These are phyloP conservation scores for Ophiostoma sp. DNA, from an alignment of 2,329 filamentous ascomycete genomes.

Conservation along the genomic window DNA sequence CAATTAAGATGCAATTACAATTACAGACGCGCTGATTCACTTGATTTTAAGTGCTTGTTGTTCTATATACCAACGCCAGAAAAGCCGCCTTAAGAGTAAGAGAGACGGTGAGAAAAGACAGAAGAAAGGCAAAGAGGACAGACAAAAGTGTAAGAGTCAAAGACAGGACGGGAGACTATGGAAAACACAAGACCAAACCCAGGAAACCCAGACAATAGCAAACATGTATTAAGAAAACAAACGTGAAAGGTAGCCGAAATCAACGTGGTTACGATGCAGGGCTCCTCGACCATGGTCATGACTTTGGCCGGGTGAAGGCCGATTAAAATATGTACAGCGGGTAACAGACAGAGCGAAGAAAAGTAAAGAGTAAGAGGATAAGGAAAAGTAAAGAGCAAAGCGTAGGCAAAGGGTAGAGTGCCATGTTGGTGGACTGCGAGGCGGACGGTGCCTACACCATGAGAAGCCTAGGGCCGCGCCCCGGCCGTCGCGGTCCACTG, in stretches of 20 bases:
- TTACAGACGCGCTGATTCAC: neutral
- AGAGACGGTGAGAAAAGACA: neutral
- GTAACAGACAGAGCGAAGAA: neutral
- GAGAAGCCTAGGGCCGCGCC: neutral
- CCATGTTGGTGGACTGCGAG: neutral
- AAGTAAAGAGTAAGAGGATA: too few species aligned
- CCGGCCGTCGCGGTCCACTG: neutral
- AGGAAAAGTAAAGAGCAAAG: too few species aligned
- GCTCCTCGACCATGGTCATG: neutral
- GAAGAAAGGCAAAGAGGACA: neutral
- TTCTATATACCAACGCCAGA: neutral
- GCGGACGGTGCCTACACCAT: neutral
- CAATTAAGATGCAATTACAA: neutral
- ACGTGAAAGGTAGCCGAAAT: slow-evolving; percentile 3
- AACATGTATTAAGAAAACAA: neutral
- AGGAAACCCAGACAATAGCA: neutral
- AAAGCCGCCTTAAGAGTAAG: neutral
- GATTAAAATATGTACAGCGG: neutral
- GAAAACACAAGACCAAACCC: neutral
- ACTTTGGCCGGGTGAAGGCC: neutral
- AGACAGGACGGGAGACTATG: neutral
- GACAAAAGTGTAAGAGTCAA: neutral
- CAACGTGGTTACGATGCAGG: neutral
- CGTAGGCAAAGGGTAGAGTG: neutral
- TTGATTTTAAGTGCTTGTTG: neutral